Percentiles rank a stretch among this genome's conserved stretches.
Evolutionary conservation across 73 alveolate genomes (phyloP).

Genomic region (Effrenium voratum): DNA sequence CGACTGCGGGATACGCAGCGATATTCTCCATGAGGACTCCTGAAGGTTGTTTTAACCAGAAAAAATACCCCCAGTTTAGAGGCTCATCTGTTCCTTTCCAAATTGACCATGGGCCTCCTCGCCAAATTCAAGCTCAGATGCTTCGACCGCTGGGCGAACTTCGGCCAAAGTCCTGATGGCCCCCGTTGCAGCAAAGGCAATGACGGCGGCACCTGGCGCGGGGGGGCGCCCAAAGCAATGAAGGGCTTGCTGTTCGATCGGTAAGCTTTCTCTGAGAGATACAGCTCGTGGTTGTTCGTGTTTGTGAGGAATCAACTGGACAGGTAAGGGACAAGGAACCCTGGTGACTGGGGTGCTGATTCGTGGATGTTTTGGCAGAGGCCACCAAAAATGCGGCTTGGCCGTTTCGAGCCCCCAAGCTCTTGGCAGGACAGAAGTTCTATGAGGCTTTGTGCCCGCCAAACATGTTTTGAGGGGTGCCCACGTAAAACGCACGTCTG

Average conservation of each 20-base stretch:
- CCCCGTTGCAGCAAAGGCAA: conserved; percentile 62
- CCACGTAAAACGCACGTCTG: not conserved
- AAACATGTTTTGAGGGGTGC: not conserved
- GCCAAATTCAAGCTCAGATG: too few species aligned
- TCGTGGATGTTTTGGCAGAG: not conserved
- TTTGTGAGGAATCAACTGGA: not conserved
- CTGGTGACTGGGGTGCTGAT: too few species aligned
- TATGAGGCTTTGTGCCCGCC: not conserved
- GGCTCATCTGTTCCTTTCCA: too few species aligned
- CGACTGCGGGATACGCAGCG: not conserved
- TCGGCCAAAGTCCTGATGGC: conserved; percentile 50
- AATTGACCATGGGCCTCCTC: too few species aligned
- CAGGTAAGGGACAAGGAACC: not conserved
- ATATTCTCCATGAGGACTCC: not conserved
- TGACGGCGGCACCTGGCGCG: conserved; percentile 53
- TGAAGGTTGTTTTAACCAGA: not conserved
- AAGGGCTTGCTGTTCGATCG: not conserved
- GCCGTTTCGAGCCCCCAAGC: not conserved
- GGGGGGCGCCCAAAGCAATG: not conserved
- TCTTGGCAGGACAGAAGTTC: not conserved
- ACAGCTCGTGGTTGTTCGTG: not conserved
- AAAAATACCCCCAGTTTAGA: not conserved
- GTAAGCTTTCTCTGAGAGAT: not conserved
- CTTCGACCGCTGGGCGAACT: too few species aligned
- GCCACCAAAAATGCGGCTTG: not conserved